Base-by-base conservation (phyloP, 495 filamentous ascomycete genomes). In the Friedmanniomyces endolithicus region DNA sequence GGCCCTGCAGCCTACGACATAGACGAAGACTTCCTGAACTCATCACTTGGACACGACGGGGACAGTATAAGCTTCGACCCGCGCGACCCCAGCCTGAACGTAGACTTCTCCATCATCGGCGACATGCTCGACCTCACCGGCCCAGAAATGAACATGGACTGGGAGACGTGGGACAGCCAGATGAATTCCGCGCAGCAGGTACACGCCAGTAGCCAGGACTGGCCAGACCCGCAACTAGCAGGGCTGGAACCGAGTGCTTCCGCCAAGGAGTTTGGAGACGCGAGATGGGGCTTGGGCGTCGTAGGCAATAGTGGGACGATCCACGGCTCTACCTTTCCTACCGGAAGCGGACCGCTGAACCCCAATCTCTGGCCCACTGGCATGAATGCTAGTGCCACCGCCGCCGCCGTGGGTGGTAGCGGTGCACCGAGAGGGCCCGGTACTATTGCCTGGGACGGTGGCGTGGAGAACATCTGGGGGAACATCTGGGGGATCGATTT, bases 111-210 rank as follows among this genome's bases (percentile, higher is more conserved):
- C 19, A 54, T 55, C 41, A 57, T 61, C 23, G 55, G 50, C 27
- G 39, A 61, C 33, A 61, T 61, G 59, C 54, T 61, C 24, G 54
- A 57, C 25, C 16, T 47, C 29, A 25, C 6, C 29, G 6, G 2
- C 49, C 8, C 12, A 1, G 31, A 11, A 16, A n/a, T 11, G 27
- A 50, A 61, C 47, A 27, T 61, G 16, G 59, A 61, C 45, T 61
- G 59, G 59, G 54, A 57, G 39, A 57, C 50, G 54, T 57, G 53
- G 59, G 59, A 61, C 27, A 53, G 33, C 22, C 39, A 61, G 41
- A 45, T 61, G n/a, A 54, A 16, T 7, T 31, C 24, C 14, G 29
- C 11, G 8, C n/a, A 19, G 47, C 44, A 27, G 23, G 7, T 16
- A 22, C 3, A 8, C 7, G 3, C 44, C 16, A 14, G 3, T 4